Percentiles rank a stretch among this genome's conserved stretches.
These are phyloP conservation scores for Triglochin maritima DNA, from an alignment of 106 monocot species.

Conservation along the genomic window DNA sequence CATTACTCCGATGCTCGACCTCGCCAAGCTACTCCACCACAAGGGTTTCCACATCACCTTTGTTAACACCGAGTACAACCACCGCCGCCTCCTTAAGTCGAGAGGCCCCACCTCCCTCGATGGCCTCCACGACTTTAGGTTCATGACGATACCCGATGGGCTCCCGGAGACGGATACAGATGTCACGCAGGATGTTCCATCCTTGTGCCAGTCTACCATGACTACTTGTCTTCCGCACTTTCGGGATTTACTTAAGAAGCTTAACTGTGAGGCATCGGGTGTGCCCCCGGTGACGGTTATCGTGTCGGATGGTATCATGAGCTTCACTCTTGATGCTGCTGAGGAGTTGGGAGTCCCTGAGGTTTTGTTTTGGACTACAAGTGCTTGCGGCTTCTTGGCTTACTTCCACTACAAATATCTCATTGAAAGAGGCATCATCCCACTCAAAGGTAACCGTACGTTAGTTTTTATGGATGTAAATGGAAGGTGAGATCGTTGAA, in stretches of 20 bases:
- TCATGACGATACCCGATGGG: slow-evolving; percentile 22
- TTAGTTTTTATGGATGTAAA: too few relatives aligned
- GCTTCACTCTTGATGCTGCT: slow-evolving; percentile 13
- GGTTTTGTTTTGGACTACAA: slow-evolving; percentile 11
- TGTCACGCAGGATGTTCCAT: too few relatives aligned
- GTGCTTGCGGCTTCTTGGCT: slow-evolving; percentile 16
- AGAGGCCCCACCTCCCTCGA: slow-evolving; percentile 13
- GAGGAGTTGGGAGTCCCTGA: slow-evolving; percentile 14
- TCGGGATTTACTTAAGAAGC: slow-evolving; percentile 2
- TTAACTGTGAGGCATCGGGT: neutral
- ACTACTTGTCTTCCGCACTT: slow-evolving; percentile 3
- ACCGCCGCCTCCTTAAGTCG: slow-evolving; percentile 13
- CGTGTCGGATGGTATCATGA: slow-evolving; percentile 17
- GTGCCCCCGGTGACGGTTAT: slow-evolving; percentile 10
- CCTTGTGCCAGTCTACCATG: too few relatives aligned
- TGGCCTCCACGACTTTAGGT: slow-evolving; percentile 29
- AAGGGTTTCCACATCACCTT: slow-evolving; percentile 30
- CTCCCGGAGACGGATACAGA: too few relatives aligned
- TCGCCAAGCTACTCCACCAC: slow-evolving; percentile 6
- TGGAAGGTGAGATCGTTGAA: too few relatives aligned
- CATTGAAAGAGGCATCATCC: neutral
- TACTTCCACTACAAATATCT: slow-evolving; percentile 6
- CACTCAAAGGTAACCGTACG: slow-evolving; percentile 12
- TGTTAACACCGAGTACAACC: slow-evolving; percentile 36
- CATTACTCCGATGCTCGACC: slow-evolving; percentile 12